phyloP scores from a whole-genome alignment of 306 rosid genomes.

The Quercus berberidifolia region DNA sequence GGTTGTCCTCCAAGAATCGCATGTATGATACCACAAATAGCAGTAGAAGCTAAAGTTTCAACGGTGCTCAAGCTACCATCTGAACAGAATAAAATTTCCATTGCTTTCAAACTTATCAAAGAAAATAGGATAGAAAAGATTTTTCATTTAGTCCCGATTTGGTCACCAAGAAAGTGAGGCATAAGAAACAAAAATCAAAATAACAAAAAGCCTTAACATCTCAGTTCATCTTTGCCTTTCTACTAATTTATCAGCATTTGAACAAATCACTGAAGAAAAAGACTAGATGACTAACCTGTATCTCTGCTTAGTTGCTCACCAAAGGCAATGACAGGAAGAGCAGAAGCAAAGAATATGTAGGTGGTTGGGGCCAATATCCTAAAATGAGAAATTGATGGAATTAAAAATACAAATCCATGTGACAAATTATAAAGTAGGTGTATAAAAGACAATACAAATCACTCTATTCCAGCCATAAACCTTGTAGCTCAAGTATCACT shows the following conservation, averaged over 20 bases:
- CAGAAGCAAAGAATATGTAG: slow-evolving; percentile 79
- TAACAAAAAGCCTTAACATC: not conserved
- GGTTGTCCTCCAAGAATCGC: slow-evolving; percentile 91
- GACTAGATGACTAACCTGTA: slow-evolving; percentile 45
- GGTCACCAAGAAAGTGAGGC: not conserved
- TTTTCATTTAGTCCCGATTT: not conserved
- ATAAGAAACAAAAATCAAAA: not conserved
- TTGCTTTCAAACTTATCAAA: slow-evolving; percentile 14
- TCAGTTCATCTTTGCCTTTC: no score
- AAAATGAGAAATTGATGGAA: not conserved
- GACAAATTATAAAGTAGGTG: not conserved
- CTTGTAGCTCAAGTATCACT: no score
- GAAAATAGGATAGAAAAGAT: not conserved
- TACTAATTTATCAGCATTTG: not conserved
- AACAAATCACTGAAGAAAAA: not conserved
- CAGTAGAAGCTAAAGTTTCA: slow-evolving; percentile 85
- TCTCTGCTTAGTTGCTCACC: slow-evolving; percentile 68
- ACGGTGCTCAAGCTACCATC: slow-evolving; percentile 90
- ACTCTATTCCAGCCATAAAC: slow-evolving; percentile 55
- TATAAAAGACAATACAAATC: not conserved
- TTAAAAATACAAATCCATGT: not conserved
- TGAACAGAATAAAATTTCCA: slow-evolving; percentile 16
- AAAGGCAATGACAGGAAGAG: slow-evolving; percentile 79
- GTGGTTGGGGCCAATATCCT: slow-evolving; percentile 79
- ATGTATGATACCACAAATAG: slow-evolving; percentile 87